Evolutionary conservation across 805 yeast species (phyloP), one percentile per base, ranked within the genome.

Genomic region (Yueomyces sinensis): DNA sequence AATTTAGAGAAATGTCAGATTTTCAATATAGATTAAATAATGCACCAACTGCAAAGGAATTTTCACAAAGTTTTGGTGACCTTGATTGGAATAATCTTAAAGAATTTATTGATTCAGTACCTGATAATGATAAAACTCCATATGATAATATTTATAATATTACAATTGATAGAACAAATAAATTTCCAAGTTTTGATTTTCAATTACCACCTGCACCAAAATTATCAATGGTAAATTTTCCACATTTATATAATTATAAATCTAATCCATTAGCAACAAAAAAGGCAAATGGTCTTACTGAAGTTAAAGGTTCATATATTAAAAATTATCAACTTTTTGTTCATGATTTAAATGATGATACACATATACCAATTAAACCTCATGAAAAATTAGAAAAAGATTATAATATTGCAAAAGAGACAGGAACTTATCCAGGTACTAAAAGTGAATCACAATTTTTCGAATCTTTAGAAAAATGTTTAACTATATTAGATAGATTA

Each of bases 1-100:
- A 80, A 41, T 89, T 89, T 54, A 70, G 95, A 44, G 83, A 82
- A 42, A 72, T 86, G 67, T 76, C 89, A 0, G 97, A 87, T 56
- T 89, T 84, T 54, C 97, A 91, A 53, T 69, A 72, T 42, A 61
- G 71, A 23, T 70, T 84, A 11, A 68, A 67, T 33, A 67, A 71
- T 44, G 76, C 79, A 13, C 52, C 61, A 2, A 70, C 75, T 40
- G 65, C 70, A 1, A 41, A 54, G 6, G 61, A 53, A 35, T 56
- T 49, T 37, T 45, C 46, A 29, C 35, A 44, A 4, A 47, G 57
- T 27, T 46, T 50, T 35, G 46, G 48, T 3, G 42, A 56, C 5
- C 33, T 54, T n/a, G 52, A 55, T 18, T 58, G 59, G 56, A 32
- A 34, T 3, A 40, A 50, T 15, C 41, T 58, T 27, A 51, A 52